Base-by-base conservation (phyloP, 78 protist species). In the Dictyostelium firmibasis region DNA sequence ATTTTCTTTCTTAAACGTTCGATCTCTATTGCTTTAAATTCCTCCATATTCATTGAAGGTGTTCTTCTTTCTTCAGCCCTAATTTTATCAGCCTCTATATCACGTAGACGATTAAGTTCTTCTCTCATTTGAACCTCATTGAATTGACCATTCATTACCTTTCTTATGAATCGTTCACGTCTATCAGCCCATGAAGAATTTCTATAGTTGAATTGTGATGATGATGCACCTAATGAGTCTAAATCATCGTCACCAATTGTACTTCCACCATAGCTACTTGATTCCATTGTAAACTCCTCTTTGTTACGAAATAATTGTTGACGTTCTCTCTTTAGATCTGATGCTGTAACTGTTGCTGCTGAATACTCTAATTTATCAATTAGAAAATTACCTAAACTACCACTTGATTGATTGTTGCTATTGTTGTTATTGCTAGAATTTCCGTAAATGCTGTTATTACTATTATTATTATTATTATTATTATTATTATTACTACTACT, bases 341-440 rank as follows among this genome's bases (percentile, higher is more conserved):
- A 62, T 14, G 86, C 87, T 27, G 94, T 89, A 27, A 89, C 53
- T 11, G 94, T 89, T 36, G 94, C 94, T 16, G 94, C 87, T 35
- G 81, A 75, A 38, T 38, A 41, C 38, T 83, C 88, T n/a, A 83
- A 53, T 27, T 29, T 67, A 16, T 62, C 77, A 83, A 57, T 60
- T 25, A 29, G 14, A 3, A 47, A 57, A 33, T 82, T 38, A 38
- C n/a, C 44, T 20, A 13, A 25, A 67, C 57, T 72, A 20, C 31
- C 64, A 72, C 23, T 44, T 29, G 53, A 11, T 3, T 29, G 75
- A 43, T 31, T 84, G 18, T 36, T 62, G 4, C 0, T 62, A 35
- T 78, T 62, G 14, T 38, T 38, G n/a, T 29, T 84, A 33, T 35
- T 60, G 3, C 0, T 60, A 33, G 7, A 35, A 27, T 31, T 62